Base-by-base conservation (phyloP, 2,329 filamentous ascomycete species). In the Trichoderma endophyticum region DNA sequence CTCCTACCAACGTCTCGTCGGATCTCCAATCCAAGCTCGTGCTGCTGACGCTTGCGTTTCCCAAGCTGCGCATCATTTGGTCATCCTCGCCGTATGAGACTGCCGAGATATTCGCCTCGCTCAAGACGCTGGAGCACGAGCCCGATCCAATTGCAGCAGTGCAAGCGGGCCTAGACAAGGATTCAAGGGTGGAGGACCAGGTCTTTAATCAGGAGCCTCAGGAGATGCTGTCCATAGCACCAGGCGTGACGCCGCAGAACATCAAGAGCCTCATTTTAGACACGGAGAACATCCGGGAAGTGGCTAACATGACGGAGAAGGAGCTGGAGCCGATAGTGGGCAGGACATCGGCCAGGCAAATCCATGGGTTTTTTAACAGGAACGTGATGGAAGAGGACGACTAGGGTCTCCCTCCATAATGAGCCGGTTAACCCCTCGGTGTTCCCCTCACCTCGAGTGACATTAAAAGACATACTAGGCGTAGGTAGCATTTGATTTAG, bases 21-120 rank as follows among this genome's bases (percentile, higher is more conserved):
- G 96, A 98, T 78, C 86, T 98, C 36, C 96, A 99, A 80, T 92
- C 92, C 74, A 96, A 98, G 81, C 86, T 99, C 60, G 96, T 98
- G 14, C 89, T 98, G 59, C 87, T 99, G 24, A 98, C 95, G 0
- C 88, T 99, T 6, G 93, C 95, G 0, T 99, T 98, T 77, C 96
- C 96, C 0, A 90, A 90, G 26, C 87, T 99, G 63, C 92, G 93
- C 75, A 92, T 99, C 76, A 94, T 99, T 76, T 99, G 96, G 96
- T 96, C 93, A 9, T 93, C 90, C 9, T 94, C 92, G 12, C 95
- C 96, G 0, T 97, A 97, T 79, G 95, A 99, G 81, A 98, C 96
- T 0, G 96, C 96, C 1, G 95, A 98, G 83, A 98, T 99, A 74
- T 98, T 99, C 80, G 92, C 95, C 77, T 91, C 94, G 75, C 88